Percentiles rank a stretch among this genome's conserved stretches.
These are phyloP conservation scores for Pleurotus salmoneostramineus DNA, from an alignment of 768 basidiomycete genomes.

Conservation along the genomic window DNA sequence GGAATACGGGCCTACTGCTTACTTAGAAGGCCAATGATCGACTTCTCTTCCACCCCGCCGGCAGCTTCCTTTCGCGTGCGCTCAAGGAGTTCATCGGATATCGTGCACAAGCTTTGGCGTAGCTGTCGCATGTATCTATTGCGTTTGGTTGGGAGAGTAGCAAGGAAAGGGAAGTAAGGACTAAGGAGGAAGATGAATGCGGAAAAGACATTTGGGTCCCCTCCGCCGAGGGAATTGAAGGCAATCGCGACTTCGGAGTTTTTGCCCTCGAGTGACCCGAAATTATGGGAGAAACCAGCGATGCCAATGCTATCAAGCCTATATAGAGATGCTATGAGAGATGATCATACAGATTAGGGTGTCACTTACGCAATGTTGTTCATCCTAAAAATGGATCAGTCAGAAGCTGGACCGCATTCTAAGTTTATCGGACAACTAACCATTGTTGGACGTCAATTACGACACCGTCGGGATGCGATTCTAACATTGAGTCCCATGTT, in stretches of 20 bases:
- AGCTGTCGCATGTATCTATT: slow-evolving; percentile 25
- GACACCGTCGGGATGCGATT: slow-evolving; percentile 18
- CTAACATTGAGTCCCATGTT: slow-evolving; percentile 23
- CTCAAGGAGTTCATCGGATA: slow-evolving; percentile 35
- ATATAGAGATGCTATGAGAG: not conserved
- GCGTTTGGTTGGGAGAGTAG: slow-evolving; percentile 31
- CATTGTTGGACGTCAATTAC: slow-evolving; percentile 47
- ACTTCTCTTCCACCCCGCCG: slow-evolving; percentile 28
- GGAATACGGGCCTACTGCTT: slow-evolving; percentile 4
- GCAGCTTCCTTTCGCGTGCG: slow-evolving; percentile 29
- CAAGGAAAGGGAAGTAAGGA: slow-evolving; percentile 29
- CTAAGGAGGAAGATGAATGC: slow-evolving; percentile 26
- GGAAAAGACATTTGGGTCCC: slow-evolving; percentile 19
- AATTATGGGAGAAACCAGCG: slow-evolving; percentile 57
- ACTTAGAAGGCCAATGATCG: slow-evolving; percentile 35
- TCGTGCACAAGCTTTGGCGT: slow-evolving; percentile 27
- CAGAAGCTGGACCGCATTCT: not conserved
- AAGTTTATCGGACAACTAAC: not conserved
- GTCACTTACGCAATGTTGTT: slow-evolving; percentile 33
- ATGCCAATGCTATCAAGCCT: slow-evolving; percentile 58
- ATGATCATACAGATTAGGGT: not conserved
- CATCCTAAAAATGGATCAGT: slow-evolving; percentile 29
- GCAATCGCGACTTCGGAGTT: slow-evolving; percentile 33
- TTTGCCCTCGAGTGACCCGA: slow-evolving; percentile 48
- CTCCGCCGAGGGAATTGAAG: slow-evolving; percentile 33